Base-by-base conservation (phyloP, 345 rosid genomes). In the Diplotaxis tenuifolia region DNA sequence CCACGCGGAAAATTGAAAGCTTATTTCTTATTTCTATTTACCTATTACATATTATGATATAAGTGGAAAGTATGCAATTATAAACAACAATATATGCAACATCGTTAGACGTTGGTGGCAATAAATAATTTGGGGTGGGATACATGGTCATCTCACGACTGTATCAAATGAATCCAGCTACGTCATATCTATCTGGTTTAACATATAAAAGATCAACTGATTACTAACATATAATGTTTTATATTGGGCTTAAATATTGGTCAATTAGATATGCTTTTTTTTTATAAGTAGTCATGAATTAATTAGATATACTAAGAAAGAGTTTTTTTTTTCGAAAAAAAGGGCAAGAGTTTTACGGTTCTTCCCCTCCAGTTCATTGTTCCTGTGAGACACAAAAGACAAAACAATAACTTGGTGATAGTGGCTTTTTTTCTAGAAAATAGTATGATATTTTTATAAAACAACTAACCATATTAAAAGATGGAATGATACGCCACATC, bases 1-100 rank as follows among this genome's bases (percentile, higher is more conserved):
- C 56, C 49, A 75, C 70, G 50, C 64, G 54, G 40, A 47, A 75
- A 20, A 25, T 11, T 52, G 45, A 53, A 68, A 60, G 62, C 68
- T 75, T 68, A 34, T 68, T 61, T 73, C 52, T 49, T 59, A 2
- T 16, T 52, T 74, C 21, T 31, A 0, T 45, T 29, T 5, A 14
- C 14, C n/a, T n/a, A 20, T 7, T 59, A 23, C 16, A 21, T 2
- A 34, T 52, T 36, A 72, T 50, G 18, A 62, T 50, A 31, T 27
- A 54, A 73, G 56, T 50, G 73, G 32, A 18, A 67, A 67, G 20
- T 15, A 47, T 47, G n/a, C n/a, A n/a, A n/a, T 47, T 9, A 47
- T 47, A 47, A 47, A 47, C 53, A 47, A 42, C 50, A 42, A 42
- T 42, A 42, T 14, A 42, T 42, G 18, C 5, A 42, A 4, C 7